Base-by-base conservation (phyloP, 305 asterid species). In the Salvia sclarea region DNA sequence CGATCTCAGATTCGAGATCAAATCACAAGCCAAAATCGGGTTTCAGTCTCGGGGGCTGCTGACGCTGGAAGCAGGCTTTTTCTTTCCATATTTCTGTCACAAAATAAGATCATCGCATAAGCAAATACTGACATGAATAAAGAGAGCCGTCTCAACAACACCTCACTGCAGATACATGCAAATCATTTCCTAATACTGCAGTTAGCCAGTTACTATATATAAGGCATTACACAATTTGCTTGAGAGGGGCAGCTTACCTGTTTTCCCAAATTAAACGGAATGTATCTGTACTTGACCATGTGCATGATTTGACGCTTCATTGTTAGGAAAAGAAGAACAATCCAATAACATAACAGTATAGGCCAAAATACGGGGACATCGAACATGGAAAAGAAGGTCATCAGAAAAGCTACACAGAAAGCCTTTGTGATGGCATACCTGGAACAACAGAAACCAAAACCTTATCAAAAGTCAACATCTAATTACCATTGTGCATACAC, bases 401-500 rank as follows among this genome's bases (percentile, higher is more conserved):
- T 85, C 47, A 72, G 53, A 61, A 92, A 86, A 70, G 96, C 96
- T 55, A 89, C 73, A 65, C 88, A 88, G 78, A 88, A 80, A 33
- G 98, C 98, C 84, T 89, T 92, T 4, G 96, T 92, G 79, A 92
- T 85, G 68, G 96, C 90, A 83, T 92, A 92, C 98, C 98, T 92
- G 84, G 37, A 75, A 81, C 24, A 30, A 72, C 8, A 69, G 41
- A 48, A 53, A 44, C 20, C 64, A 33, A 45, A 30, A 58, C 10
- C 68, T 31, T 41, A 56, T 66, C 66, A 76, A 21, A 31, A 71
- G n/a, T 53, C 69, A 56, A 35, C 14, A 52, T 68, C 59, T 41
- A 30, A 35, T 60, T 9, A 66, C 9, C 31, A 28, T 6, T 48
- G 14, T 54, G 47, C 60, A 33, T 52, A 55, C 9, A 38, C 11